Percentiles rank a stretch among this genome's conserved stretches.
phyloP scores from a whole-genome alignment of 78 protist species.

The Dictyostelium purpureum region DNA sequence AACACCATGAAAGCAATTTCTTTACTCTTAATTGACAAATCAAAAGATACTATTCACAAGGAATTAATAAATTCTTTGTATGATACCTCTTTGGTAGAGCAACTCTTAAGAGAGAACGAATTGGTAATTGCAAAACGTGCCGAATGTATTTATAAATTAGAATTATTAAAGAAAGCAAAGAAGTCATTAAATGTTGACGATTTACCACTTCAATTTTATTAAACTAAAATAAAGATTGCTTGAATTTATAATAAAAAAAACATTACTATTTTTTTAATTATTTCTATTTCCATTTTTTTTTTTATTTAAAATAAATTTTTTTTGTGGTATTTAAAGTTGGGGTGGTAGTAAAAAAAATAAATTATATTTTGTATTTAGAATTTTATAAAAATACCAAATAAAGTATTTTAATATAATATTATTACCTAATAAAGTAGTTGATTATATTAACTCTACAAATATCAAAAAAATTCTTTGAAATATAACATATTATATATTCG shows the following conservation, averaged over 20 bases:
- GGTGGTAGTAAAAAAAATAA: not conserved
- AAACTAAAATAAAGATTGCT: not conserved
- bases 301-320: not conserved
- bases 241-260: not conserved
- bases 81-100: conserved; percentile 83
- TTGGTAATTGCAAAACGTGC: conserved; percentile 53
- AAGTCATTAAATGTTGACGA: conserved; percentile 43
- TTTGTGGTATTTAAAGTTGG: not conserved
- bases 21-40: conserved; percentile 82
- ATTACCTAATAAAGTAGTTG: not conserved
- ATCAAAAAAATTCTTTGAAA: too few relatives aligned
- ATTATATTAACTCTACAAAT: not conserved
- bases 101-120: conserved; percentile 78
- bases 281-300: not conserved
- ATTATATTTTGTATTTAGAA: too few relatives aligned
- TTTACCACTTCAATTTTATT: conserved; percentile 45
- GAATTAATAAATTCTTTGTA: conserved; percentile 85
- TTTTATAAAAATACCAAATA: not conserved
- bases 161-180: conserved; percentile 72
- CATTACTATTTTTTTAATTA: not conserved
- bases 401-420: not conserved
- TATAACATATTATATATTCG: too few relatives aligned
- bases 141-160: conserved; percentile 78
- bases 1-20: conserved; percentile 91
- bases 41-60: conserved; percentile 80